Conservation (phyloP, 139 green algal species). For the Edaphochlamys debaryana region DNA sequence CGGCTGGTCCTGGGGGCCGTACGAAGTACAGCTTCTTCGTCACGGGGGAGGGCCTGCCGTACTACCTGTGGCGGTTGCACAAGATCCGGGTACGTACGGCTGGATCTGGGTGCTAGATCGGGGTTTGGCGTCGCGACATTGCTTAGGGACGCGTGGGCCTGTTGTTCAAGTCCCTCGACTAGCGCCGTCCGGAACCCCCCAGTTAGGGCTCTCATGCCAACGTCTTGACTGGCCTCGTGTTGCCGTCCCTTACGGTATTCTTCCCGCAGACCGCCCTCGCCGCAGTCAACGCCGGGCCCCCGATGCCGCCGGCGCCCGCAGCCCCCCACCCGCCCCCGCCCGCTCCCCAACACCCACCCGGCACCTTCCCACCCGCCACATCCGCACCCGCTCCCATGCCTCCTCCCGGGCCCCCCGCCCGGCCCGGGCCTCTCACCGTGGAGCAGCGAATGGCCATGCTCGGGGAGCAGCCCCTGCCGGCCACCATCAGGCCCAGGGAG, state of each 20-base stretch:
- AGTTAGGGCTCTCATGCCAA: too few species aligned
- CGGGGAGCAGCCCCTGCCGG: constrained; percentile 69
- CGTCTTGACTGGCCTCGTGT: too few species aligned
- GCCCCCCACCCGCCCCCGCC: not conserved
- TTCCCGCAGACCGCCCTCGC: constrained; percentile 18
- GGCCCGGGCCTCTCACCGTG: constrained; percentile 54
- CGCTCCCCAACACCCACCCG: not conserved
- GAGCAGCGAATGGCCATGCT: constrained; percentile 75
- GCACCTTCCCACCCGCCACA: not conserved
- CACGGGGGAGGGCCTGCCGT: constrained; percentile 70
- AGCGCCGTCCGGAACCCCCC: too few species aligned
- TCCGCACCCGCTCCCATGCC: not conserved
- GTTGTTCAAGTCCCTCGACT: too few species aligned
- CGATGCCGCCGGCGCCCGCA: not conserved
- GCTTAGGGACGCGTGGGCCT: too few species aligned
- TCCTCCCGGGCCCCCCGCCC: too few species aligned
- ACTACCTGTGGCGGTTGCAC: constrained; percentile 80
- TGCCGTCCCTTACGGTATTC: too few species aligned
- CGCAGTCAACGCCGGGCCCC: constrained; percentile 4
- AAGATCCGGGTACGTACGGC: constrained; percentile 44
- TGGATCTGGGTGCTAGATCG: not conserved
- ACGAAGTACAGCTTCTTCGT: constrained; percentile 49
- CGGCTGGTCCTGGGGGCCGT: constrained; percentile 16
- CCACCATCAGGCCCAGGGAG: not conserved
- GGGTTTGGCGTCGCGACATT: too few species aligned